These are phyloP conservation scores for Buxus sempervirens DNA, from an alignment of 164 flowering plant species.

Conservation along the genomic window DNA sequence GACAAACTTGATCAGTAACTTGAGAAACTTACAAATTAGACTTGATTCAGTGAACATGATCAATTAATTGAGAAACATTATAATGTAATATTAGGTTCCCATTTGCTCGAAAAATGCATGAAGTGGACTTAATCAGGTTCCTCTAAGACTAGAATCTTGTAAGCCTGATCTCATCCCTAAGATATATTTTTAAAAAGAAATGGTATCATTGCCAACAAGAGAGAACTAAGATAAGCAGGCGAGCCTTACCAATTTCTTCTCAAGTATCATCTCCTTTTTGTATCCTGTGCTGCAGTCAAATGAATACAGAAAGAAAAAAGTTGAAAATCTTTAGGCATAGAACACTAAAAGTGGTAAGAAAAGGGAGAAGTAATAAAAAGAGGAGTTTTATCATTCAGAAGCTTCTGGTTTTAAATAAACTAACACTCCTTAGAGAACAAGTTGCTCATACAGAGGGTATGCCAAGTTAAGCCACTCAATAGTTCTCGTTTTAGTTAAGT, in stretches of 20 bases:
- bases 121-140: background rate
- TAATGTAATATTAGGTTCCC: background rate
- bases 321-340: background rate
- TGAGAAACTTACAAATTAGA: background rate
- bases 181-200: background rate
- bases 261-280: slow-evolving; percentile 74
- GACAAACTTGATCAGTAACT: background rate
- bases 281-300: slow-evolving; percentile 73
- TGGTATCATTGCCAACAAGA: background rate
- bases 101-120: background rate
- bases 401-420: background rate
- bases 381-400: background rate
- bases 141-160: background rate
- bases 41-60: background rate
- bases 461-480: background rate
- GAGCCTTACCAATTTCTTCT: slow-evolving; percentile 57
- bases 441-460: background rate
- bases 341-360: background rate
- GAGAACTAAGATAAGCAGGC: background rate
- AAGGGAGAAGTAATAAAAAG: background rate
- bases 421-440: too few relatives aligned
- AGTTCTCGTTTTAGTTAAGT: too few relatives aligned
- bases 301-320: slow-evolving; percentile 1
- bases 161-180: background rate
- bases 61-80: background rate